Evolutionary conservation across 1,284 basidiomycete genomes (phyloP).

Genomic region (Exobasidium cylindrosporum): DNA sequence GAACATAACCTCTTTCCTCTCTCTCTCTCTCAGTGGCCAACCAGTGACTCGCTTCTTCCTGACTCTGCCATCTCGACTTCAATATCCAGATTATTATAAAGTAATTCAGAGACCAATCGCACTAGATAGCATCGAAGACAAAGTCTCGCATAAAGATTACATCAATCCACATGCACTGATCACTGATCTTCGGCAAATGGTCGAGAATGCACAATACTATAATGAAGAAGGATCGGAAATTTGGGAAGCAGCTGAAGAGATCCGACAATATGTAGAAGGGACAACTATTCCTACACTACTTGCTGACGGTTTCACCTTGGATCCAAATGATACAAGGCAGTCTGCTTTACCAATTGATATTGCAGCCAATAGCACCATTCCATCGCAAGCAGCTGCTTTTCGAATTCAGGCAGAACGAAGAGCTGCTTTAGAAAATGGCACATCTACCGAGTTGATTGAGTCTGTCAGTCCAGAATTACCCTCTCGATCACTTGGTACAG

Average conservation of each 20-base stretch:
- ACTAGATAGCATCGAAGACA: constrained; percentile 33
- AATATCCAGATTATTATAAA: constrained; percentile 52
- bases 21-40: constrained; percentile 18
- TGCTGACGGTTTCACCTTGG: constrained; percentile 50
- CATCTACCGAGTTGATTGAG: neutral
- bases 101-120: constrained; percentile 42
- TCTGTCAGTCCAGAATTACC: neutral
- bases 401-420: constrained; percentile 17
- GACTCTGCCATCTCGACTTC: constrained; percentile 25
- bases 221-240: constrained; percentile 39
- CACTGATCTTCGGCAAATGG: constrained; percentile 44
- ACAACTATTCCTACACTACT: constrained; percentile 42
- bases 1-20: neutral
- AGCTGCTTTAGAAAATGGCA: neutral
- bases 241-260: constrained; percentile 45
- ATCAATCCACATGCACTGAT: constrained; percentile 44
- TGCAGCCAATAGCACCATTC: constrained; percentile 39
- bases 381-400: constrained; percentile 33
- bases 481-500: neutral
- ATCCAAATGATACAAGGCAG: constrained; percentile 48
- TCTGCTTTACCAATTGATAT: constrained; percentile 42
- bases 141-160: constrained; percentile 38
- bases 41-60: neutral
- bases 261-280: constrained; percentile 41
- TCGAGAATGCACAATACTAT: constrained; percentile 50